phyloP scores from a whole-genome alignment of 257 asterid genomes.

The Datura wrightii region DNA sequence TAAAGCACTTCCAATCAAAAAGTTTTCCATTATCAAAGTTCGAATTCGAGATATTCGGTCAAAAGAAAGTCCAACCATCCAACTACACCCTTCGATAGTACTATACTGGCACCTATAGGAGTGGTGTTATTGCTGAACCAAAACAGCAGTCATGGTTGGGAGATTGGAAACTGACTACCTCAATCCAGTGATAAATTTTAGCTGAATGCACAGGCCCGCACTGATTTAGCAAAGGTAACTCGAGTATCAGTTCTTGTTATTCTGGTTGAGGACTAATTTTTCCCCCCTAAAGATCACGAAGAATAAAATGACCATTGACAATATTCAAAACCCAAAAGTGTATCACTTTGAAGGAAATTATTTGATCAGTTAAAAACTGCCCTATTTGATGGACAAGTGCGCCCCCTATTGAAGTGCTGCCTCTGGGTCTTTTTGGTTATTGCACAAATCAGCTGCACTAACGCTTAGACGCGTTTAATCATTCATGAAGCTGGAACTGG shows the following conservation, averaged over 20 bases:
- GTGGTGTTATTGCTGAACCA: background rate
- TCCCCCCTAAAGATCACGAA: background rate
- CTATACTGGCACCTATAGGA: background rate
- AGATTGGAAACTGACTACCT: background rate
- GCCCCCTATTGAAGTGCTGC: background rate
- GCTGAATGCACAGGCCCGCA: background rate
- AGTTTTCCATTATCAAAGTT: no score
- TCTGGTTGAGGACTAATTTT: background rate
- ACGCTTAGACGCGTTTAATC: background rate
- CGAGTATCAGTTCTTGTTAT: background rate
- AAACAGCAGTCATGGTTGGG: background rate
- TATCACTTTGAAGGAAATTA: background rate
- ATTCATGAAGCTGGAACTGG: background rate
- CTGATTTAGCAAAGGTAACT: background rate
- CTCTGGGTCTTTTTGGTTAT: conserved; percentile 10
- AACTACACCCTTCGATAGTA: background rate
- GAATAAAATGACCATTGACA: background rate
- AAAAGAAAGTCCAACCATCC: background rate
- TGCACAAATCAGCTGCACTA: background rate
- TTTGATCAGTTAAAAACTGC: background rate
- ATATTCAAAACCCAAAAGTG: background rate
- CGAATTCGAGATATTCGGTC: no score
- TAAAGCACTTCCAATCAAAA: no score
- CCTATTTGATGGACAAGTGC: background rate
- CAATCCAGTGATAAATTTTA: background rate